Percentiles rank a stretch among this genome's conserved stretches.
Evolutionary conservation across 805 yeast genomes (phyloP).

Genomic region (Ogataea pini): DNA sequence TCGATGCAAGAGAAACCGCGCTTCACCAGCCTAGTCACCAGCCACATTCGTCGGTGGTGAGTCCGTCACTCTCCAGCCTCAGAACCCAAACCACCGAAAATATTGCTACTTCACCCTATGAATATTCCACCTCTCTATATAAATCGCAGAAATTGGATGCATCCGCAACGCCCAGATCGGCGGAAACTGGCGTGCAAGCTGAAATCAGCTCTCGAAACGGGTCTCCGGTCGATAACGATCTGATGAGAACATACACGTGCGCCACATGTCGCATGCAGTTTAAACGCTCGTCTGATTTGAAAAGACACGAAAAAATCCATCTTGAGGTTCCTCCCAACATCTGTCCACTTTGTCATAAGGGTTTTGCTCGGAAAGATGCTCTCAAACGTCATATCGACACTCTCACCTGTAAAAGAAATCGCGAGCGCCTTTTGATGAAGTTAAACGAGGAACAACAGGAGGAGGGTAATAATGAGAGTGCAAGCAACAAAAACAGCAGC

Average conservation of each 20-base stretch:
- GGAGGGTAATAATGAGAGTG: background rate
- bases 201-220: background rate
- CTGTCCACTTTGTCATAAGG: constrained; percentile 75
- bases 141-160: constrained; percentile 3
- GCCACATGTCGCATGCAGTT: constrained; percentile 61
- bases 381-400: constrained; percentile 75
- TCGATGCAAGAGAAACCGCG: too few species aligned
- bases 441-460: constrained; percentile 11
- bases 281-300: constrained; percentile 66
- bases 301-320: constrained; percentile 77
- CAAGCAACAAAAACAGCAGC: background rate
- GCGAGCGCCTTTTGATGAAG: constrained; percentile 47
- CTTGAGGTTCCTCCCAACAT: constrained; percentile 70
- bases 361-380: constrained; percentile 83
- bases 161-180: background rate
- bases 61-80: background rate
- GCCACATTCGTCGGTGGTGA: background rate
- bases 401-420: constrained; percentile 70
- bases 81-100: background rate
- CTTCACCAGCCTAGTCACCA: background rate
- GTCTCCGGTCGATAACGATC: constrained; percentile 1
- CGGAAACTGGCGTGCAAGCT: background rate
- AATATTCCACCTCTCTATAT: background rate
- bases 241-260: constrained; percentile 43
- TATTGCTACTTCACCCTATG: background rate